These are phyloP conservation scores for Amaranthus palmeri DNA, from an alignment of 148 eudicot species.

Conservation along the genomic window DNA sequence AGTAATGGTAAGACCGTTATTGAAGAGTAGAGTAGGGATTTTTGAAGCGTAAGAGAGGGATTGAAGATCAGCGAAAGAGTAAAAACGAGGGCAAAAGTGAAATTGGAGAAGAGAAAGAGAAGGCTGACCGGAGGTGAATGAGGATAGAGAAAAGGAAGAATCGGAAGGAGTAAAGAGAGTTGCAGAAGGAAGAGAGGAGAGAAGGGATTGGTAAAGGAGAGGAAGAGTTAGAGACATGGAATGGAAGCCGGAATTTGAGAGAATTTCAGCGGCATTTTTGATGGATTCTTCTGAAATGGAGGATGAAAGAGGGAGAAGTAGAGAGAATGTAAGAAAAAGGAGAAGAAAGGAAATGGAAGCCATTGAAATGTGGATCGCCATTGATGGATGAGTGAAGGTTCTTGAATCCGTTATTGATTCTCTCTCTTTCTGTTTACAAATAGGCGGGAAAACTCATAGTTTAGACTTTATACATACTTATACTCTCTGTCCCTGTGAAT, in stretches of 20 bases:
- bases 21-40: slow-evolving; percentile 45
- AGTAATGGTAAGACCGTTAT: slow-evolving; percentile 38
- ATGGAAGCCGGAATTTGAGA: slow-evolving; percentile 50
- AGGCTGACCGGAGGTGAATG: slow-evolving; percentile 50
- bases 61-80: slow-evolving; percentile 45
- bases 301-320: slow-evolving; percentile 15
- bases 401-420: too few relatives aligned
- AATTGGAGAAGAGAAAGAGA: slow-evolving; percentile 50
- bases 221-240: slow-evolving; percentile 63
- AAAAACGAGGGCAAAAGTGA: slow-evolving; percentile 52
- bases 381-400: slow-evolving; percentile 10
- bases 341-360: background rate
- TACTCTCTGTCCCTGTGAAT: too few relatives aligned
- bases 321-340: slow-evolving; percentile 6
- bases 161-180: slow-evolving; percentile 32
- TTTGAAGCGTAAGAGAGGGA: slow-evolving; percentile 44
- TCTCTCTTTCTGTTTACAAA: too few relatives aligned
- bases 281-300: slow-evolving; percentile 33
- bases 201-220: slow-evolving; percentile 34
- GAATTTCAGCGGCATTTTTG: slow-evolving; percentile 46
- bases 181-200: slow-evolving; percentile 26
- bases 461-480: too few relatives aligned
- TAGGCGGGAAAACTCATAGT: too few relatives aligned
- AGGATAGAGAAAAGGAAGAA: slow-evolving; percentile 38
- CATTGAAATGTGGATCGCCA: slow-evolving; percentile 18